Percentiles rank a stretch among this genome's conserved stretches.
phyloP scores from a whole-genome alignment of 805 yeast species.

The Candida broadrunensis region DNA sequence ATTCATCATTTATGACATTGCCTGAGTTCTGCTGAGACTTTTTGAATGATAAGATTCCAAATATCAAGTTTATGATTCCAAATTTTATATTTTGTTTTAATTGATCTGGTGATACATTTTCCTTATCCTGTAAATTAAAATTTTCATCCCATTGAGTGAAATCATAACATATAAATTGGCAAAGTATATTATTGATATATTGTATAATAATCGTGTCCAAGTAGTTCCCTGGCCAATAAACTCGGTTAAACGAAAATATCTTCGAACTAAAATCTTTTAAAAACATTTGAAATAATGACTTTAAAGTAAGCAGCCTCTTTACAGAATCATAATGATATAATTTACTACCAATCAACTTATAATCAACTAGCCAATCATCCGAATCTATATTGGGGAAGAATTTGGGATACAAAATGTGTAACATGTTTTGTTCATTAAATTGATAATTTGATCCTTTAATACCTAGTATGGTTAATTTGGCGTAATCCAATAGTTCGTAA shows the following conservation, averaged over 20 bases:
- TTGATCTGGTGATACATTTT: slow-evolving; percentile 4
- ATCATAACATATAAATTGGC: slow-evolving; percentile 23
- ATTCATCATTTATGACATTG: slow-evolving; percentile 11
- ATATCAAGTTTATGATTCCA: slow-evolving; percentile 19
- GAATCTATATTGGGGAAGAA: slow-evolving; percentile 41
- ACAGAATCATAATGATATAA: slow-evolving; percentile 1
- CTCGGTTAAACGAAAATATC: slow-evolving; percentile 25
- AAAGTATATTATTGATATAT: slow-evolving; percentile 23
- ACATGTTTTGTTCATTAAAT: slow-evolving; percentile 39
- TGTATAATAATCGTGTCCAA: slow-evolving; percentile 30
- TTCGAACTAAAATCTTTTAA: slow-evolving; percentile 14
- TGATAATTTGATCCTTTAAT: slow-evolving; percentile 38
- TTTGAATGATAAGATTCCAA: slow-evolving; percentile 21
- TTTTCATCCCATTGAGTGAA: slow-evolving; percentile 9
- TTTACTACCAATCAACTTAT: slow-evolving; percentile 9
- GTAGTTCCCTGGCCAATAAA: slow-evolving; percentile 17
- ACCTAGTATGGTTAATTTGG: slow-evolving; percentile 39
- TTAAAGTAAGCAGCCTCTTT: slow-evolving; percentile 8
- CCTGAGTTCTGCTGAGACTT: slow-evolving; percentile 4
- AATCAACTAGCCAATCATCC: slow-evolving; percentile 36
- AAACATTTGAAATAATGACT: slow-evolving; percentile 18
- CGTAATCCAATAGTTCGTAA: slow-evolving; percentile 28
- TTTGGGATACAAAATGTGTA: slow-evolving; percentile 43
- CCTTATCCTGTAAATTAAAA: slow-evolving; percentile 6
- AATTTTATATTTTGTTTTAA: slow-evolving; percentile 17